Evolutionary conservation across 305 asterid species (phyloP).

Genomic region (Plantago rigida): DNA sequence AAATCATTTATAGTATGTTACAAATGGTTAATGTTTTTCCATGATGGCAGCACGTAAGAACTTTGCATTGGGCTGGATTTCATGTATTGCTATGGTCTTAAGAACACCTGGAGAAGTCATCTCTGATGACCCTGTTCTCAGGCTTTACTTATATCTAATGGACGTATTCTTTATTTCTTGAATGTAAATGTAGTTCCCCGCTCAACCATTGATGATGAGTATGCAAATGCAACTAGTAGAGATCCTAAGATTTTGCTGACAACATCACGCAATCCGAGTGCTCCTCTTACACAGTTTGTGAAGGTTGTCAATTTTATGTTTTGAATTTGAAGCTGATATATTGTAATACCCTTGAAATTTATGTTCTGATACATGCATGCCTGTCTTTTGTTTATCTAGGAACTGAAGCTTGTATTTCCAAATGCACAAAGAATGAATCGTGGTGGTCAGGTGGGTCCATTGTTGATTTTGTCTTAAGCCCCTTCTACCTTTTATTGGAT

Average conservation of each 20-base stretch:
- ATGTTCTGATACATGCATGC: not conserved
- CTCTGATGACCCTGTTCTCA: no score
- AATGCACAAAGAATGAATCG: slow-evolving; percentile 82
- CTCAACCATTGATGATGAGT: slow-evolving; percentile 85
- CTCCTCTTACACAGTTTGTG: slow-evolving; percentile 82
- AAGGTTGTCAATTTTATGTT: slow-evolving; percentile 43
- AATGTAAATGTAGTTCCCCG: slow-evolving; percentile 54
- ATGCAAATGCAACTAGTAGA: slow-evolving; percentile 58
- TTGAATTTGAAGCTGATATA: slow-evolving; percentile 16
- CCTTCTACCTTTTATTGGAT: no score
- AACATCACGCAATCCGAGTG: slow-evolving; percentile 82
- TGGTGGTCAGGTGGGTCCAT: slow-evolving; percentile 77
- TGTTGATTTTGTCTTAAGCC: not conserved
- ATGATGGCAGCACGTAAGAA: no score
- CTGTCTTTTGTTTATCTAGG: slow-evolving; percentile 32
- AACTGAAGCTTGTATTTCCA: slow-evolving; percentile 69
- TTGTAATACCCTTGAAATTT: not conserved
- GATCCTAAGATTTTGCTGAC: slow-evolving; percentile 86
- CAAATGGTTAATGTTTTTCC: no score
- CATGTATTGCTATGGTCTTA: no score
- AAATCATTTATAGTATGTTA: no score
- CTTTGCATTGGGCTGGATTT: no score
- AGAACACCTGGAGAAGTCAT: no score
- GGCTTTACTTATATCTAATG: not conserved
- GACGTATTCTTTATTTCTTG: not conserved